phyloP scores from a whole-genome alignment of 371 early-diverging fungal species.

The Mucor plumbeus region DNA sequence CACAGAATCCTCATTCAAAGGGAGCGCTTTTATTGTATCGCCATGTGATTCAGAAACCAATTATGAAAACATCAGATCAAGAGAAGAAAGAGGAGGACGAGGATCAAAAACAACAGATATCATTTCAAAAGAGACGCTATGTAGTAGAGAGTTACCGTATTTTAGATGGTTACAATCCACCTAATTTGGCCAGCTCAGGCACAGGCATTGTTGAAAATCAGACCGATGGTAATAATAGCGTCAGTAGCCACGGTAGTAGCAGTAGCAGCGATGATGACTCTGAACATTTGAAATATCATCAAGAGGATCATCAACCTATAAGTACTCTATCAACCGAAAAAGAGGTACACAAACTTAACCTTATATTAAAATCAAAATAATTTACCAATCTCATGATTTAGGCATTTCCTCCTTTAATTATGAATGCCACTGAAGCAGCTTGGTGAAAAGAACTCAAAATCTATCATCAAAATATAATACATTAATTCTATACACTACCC shows the following conservation, averaged over 20 bases:
- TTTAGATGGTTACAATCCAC: slow-evolving; percentile 40
- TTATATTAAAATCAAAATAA: background rate
- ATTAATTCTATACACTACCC: background rate
- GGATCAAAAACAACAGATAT: background rate
- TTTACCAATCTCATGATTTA: background rate
- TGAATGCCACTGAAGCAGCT: slow-evolving; percentile 29
- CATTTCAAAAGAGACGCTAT: slow-evolving; percentile 3
- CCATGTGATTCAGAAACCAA: slow-evolving; percentile 46
- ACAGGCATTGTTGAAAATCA: background rate
- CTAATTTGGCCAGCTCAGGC: background rate
- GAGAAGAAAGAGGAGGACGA: slow-evolving; percentile 6
- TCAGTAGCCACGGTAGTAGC: slow-evolving; percentile 3
- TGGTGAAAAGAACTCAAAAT: slow-evolving; percentile 6
- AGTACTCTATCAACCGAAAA: background rate
- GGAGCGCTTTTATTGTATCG: slow-evolving; percentile 49
- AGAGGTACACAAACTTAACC: background rate
- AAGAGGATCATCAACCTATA: background rate
- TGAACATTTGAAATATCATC: slow-evolving; percentile 8
- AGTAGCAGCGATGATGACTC: slow-evolving; percentile 19
- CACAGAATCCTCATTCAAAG: slow-evolving; percentile 56
- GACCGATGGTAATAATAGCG: background rate
- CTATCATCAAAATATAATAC: background rate
- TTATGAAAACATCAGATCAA: background rate
- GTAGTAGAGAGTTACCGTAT: slow-evolving; percentile 11
- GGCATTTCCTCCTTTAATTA: slow-evolving; percentile 7